phyloP scores from a whole-genome alignment of 73 alveolate species.

The Blepharisma stoltei region DNA sequence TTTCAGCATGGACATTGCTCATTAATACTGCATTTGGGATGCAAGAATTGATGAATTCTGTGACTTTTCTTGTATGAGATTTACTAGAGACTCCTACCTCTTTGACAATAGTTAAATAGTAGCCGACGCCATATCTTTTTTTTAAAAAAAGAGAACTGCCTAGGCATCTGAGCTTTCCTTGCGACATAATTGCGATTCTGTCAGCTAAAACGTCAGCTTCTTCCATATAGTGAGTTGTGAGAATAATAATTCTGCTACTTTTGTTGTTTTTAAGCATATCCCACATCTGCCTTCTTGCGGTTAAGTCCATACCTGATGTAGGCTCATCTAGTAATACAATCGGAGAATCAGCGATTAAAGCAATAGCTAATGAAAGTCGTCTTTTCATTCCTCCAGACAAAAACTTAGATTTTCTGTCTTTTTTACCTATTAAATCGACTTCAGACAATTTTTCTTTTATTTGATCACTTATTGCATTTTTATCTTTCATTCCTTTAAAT shows the following conservation, averaged over 20 bases:
- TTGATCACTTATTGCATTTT: slow-evolving; percentile 12
- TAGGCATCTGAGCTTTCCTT: slow-evolving; percentile 58
- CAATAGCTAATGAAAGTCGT: slow-evolving; percentile 88
- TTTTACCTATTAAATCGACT: slow-evolving; percentile 45
- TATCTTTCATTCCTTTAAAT: slow-evolving; percentile 30
- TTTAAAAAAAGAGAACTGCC: slow-evolving; percentile 62
- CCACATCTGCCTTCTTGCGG: slow-evolving; percentile 73
- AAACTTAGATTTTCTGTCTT: slow-evolving; percentile 55
- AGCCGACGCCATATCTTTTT: slow-evolving; percentile 84
- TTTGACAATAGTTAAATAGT: slow-evolving; percentile 64
- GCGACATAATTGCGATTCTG: slow-evolving; percentile 74
- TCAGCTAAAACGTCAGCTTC: slow-evolving; percentile 76
- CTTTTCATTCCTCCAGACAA: slow-evolving; percentile 95
- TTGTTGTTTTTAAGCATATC: slow-evolving; percentile 48
- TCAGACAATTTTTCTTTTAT: slow-evolving; percentile 43
- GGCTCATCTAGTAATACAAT: slow-evolving; percentile 64
- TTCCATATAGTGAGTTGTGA: slow-evolving; percentile 77
- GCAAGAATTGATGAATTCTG: slow-evolving; percentile 29
- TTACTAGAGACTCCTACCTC: slow-evolving; percentile 25
- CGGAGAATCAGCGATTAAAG: slow-evolving; percentile 62
- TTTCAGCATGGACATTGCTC: slow-evolving; percentile 60
- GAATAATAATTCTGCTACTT: slow-evolving; percentile 44
- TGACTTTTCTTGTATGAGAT: slow-evolving; percentile 31
- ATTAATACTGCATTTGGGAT: slow-evolving; percentile 34
- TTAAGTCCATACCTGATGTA: slow-evolving; percentile 72